Base-by-base conservation (phyloP, 305 asterid species). In the Fraxinus baroniana region DNA sequence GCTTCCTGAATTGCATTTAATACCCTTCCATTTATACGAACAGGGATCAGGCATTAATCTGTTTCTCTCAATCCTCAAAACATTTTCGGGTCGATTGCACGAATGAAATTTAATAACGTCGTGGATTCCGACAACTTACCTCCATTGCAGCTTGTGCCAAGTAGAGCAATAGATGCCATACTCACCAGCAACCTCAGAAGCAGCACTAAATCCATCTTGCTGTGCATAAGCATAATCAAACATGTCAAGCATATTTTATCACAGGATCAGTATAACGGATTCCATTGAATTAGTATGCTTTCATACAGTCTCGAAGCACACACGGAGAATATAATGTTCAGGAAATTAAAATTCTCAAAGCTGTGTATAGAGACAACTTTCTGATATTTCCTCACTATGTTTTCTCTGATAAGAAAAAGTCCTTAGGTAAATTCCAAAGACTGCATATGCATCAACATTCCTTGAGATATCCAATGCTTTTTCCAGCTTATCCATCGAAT, bases 71-170 rank as follows among this genome's bases (percentile, higher is more conserved):
- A 83, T 44, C 33, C 74, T 52, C 30, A 83, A 35, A 7, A 66
- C 84, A 81, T 85, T 87, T 80, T 62, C 60, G 26, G 86, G 82
- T 87, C 87, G 39, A 87, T 66, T 41, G 83, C 83, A 0, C 32
- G 68, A 74, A 86, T 81, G 55, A 88, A 86, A 17, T 3, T 72
- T 77, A 76, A 44, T 30, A 84, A 84, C 26, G 80, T 75, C 36
- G 12, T 74, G 6, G 82, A 41, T 86, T 86, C 84, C 5, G 73
- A 37, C 3, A 35, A 37, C 79, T 46, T 37, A 8, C 76, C 80
- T 30, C 64, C 84, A 64, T 66, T 39, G 78, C 86, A 80, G 79
- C 76, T 41, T 64, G 74, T 76, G 77, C 72, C 24, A 76, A 83
- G 13, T 39, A 73, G 71, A 68, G 83, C 32, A 57, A 79, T 71